Base-by-base conservation (phyloP, 164 flowering plant species). In the Aristolochia fimbriata region DNA sequence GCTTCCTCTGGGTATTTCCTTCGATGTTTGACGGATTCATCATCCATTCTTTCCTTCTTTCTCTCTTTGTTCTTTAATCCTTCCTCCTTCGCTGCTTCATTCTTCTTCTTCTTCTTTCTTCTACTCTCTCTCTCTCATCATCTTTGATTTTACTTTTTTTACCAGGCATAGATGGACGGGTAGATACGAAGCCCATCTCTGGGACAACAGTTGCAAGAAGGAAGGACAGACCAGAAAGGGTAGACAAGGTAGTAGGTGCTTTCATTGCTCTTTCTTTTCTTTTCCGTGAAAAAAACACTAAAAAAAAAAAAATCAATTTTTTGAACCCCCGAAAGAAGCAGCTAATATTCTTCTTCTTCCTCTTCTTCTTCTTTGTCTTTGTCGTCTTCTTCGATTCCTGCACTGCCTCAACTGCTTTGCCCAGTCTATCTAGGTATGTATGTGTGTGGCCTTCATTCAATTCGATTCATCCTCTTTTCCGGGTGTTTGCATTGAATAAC, bases 141-240 rank as follows among this genome's bases (percentile, higher is more conserved):
- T 0, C 14, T 33, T 64, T 1, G 30, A 30, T 15, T 61, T 65
- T 63, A 17, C 27, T n/a, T 22, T 9, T n/a, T 22, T 9, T 20
- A 41, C 63, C 80, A 85, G 97, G 66, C 97, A 89, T 76, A 77
- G 97, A 58, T 88, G 96, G 96, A 88, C 96, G 33, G 96, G 96
- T 43, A 85, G 96, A 73, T 87, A 87, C 69, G 96, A 88, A 70
- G 96, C 96, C 10, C 96, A 89, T 76, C 75, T 89, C 3, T 89
- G 96, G 96, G 96, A 89, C 57, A 89, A 89, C 66, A 89, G 97
- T 63, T 85, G 92, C 80, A 87, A 85, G 83, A 87, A 85, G 63
- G 97, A 89, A 70, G 96, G 96, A 25, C 94, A 89, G 68, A 87
- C 85, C 59, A 85, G 96, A 62, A 89, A 89, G 77, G 97, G 97